Evolutionary conservation across 2,329 filamentous ascomycete genomes (phyloP).

Genomic region (Amauroascus verrucosus): DNA sequence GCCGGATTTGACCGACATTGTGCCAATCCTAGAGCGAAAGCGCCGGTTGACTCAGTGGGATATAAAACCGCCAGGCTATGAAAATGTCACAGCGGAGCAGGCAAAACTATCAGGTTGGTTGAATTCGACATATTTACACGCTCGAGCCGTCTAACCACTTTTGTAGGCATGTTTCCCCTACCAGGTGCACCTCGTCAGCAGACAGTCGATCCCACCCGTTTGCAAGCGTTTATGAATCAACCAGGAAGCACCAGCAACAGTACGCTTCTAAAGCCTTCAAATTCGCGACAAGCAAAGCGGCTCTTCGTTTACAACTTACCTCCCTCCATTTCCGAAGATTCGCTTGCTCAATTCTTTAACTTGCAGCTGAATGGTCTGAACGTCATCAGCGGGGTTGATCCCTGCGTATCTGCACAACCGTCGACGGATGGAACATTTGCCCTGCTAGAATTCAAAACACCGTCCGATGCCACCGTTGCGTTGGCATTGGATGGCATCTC

Average conservation of each 20-base stretch:
- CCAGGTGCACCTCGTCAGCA: constrained; percentile 91
- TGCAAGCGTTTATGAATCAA: constrained; percentile 93
- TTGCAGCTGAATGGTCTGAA: constrained; percentile 95
- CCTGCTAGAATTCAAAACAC: constrained; percentile 78
- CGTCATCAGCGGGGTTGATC: constrained; percentile 70
- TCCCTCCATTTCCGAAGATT: constrained; percentile 60
- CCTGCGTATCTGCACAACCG: constrained; percentile 73
- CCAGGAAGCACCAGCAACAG: constrained; percentile 60
- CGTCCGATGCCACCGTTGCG: constrained; percentile 81
- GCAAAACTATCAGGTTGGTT: constrained; percentile 72
- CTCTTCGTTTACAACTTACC: constrained; percentile 81
- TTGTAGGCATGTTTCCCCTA: constrained; percentile 82
- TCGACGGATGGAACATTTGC: constrained; percentile 71
- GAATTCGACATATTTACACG: not conserved
- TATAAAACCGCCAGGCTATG: constrained; percentile 95
- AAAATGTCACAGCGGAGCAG: constrained; percentile 95
- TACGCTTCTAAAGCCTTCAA: constrained; percentile 79
- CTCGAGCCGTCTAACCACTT: constrained; percentile 2
- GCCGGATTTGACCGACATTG: constrained; percentile 78
- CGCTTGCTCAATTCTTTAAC: constrained; percentile 79
- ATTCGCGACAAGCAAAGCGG: constrained; percentile 88
- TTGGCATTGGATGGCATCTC: constrained; percentile 79
- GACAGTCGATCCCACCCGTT: constrained; percentile 83
- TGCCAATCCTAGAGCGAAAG: constrained; percentile 75
- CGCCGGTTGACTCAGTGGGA: constrained; percentile 97